Evolutionary conservation across 192 early-diverging fungal species (phyloP), one percentile per base, ranked within the genome.

Genomic region (Coemansia sp.): DNA sequence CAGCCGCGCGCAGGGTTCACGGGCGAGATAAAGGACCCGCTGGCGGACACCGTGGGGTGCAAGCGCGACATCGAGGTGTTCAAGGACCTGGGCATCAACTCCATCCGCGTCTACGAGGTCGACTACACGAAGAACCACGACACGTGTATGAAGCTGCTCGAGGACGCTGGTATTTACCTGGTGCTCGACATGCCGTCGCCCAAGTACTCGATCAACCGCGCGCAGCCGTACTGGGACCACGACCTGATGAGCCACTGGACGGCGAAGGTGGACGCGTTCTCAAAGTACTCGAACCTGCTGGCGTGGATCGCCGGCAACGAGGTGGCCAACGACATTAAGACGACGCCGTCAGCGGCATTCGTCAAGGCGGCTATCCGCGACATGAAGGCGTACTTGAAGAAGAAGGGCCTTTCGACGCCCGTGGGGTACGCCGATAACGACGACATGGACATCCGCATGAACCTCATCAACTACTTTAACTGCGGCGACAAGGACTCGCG

Each of bases 221-320:
- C 62, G 19, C 54, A 78, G 24, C 90, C 91, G 36, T 79, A 81
- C 64, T 91, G 88, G 68, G 84, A 87, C 65, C 69, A 79, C 37
- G 74, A 72, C 41, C 66, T 88, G 37, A 87, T 88, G 73, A 80
- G 77, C 64, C 77, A 85, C 63, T 87, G 84, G 62, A 74, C 67
- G 36, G 75, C 77, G 33, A 88, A 88, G 41, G 86, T 93, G 44
- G 89, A 90, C 66, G 86, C 88, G 2, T 93, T 92, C 64, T 59
- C 84, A 39, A 81, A 84, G 24, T 93, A 90, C 59, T 46, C 74
- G 27, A 89, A 91, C 67, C 78, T 88, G 17, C 62, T 89, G 7
- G 90, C 82, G 8, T 92, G 90, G 73, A 78, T 93, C 74, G 87
- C 87, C 24, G 91, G 91, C 17, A 92, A 93, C 76, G 89, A 93